These are phyloP conservation scores for Penicillium cosmopolitanum DNA, from an alignment of 495 filamentous ascomycete species.

Conservation along the genomic window DNA sequence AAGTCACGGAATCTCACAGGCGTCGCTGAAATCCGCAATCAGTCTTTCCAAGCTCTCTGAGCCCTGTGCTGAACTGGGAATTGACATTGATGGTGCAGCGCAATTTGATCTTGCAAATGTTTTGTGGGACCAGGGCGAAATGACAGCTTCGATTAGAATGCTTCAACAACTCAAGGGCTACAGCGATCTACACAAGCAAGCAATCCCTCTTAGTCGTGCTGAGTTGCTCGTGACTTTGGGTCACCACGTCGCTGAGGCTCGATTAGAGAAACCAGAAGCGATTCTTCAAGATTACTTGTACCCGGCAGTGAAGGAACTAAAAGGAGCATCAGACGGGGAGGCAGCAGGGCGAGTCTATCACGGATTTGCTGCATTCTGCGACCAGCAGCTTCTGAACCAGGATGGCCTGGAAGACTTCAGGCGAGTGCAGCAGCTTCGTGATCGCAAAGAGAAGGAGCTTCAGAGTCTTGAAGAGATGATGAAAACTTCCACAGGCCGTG, in stretches of 20 bases:
- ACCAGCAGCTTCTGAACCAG: constrained; percentile 84
- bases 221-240: constrained; percentile 84
- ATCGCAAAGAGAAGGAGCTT: constrained; percentile 80
- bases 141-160: constrained; percentile 87
- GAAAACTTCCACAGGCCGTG: constrained; percentile 51
- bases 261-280: constrained; percentile 87
- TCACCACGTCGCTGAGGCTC: constrained; percentile 85
- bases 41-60: constrained; percentile 74
- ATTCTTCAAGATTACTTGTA: constrained; percentile 85
- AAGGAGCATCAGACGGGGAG: constrained; percentile 65
- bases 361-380: constrained; percentile 93
- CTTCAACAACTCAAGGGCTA: constrained; percentile 71
- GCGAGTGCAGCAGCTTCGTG: constrained; percentile 75
- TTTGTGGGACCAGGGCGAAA: constrained; percentile 93
- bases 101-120: constrained; percentile 83
- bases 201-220: constrained; percentile 72
- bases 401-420: constrained; percentile 84
- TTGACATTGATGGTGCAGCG: constrained; percentile 75
- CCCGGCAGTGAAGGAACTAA: constrained; percentile 79
- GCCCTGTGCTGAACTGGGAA: constrained; percentile 64
- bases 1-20: constrained; percentile 78
- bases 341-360: constrained; percentile 89
- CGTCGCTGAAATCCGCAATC: constrained; percentile 81
- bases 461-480: constrained; percentile 64
- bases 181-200: constrained; percentile 67